Evolutionary conservation across 768 basidiomycete species (phyloP).

Genomic region (Cubamyces sp.): DNA sequence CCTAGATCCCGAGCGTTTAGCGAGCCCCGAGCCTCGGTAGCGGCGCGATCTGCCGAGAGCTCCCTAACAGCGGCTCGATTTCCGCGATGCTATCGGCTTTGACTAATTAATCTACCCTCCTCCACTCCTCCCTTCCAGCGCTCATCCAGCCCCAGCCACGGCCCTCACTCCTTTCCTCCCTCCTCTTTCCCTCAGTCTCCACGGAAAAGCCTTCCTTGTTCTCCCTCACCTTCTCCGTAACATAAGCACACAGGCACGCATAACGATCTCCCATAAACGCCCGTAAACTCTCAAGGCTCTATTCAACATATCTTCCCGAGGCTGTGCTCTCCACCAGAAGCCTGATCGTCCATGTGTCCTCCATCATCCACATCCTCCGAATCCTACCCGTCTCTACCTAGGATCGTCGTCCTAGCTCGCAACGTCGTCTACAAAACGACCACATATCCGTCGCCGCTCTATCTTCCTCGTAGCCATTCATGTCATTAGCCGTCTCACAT

Average conservation of each 20-base stretch:
- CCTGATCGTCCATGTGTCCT: constrained; percentile 2
- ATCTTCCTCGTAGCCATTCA: background rate
- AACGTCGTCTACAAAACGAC: background rate
- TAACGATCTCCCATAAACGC: too few species aligned
- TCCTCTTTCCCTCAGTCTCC: background rate
- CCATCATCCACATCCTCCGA: background rate
- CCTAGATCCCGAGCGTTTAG: background rate
- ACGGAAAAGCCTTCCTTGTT: background rate
- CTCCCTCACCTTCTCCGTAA: background rate
- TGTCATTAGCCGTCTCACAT: background rate
- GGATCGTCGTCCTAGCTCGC: too few species aligned
- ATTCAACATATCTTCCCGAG: background rate
- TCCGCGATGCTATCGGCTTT: constrained; percentile 22
- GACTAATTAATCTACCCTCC: constrained; percentile 12
- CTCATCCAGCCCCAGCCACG: background rate
- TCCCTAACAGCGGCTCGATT: constrained; percentile 15
- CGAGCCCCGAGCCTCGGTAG: constrained; percentile 14
- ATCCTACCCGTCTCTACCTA: background rate
- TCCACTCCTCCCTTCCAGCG: background rate
- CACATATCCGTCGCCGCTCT: background rate
- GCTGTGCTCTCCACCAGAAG: constrained; percentile 13
- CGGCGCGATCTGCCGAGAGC: constrained; percentile 24
- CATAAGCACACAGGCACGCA: background rate
- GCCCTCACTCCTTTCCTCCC: background rate
- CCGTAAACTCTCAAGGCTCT: background rate